Base-by-base conservation (phyloP, 768 basidiomycete species). In the Mycena rebaudengoi region DNA sequence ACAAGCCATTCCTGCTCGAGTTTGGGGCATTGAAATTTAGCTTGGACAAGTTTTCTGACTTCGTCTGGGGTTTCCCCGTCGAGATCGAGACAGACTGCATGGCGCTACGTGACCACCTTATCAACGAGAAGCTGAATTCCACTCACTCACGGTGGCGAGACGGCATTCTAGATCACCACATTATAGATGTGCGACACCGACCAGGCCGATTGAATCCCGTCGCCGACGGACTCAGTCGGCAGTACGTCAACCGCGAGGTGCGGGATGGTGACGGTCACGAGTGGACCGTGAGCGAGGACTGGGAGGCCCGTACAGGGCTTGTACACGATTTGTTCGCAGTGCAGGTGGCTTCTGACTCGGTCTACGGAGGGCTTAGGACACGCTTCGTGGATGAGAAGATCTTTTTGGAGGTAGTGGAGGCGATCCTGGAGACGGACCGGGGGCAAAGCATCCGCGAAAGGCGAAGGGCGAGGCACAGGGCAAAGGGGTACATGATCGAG, bases 1-100 rank as follows among this genome's bases (percentile, higher is more conserved):
- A 77, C 62, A 67, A 69, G 45, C 76, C 74, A 1, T 78, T 71
- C 60, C 53, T 76, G 12, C 69, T 75, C 21, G 75, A 79, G 50
- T 76, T 78, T 49, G 76, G 76, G 10, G 52, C 52, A 5, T 23
- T 40, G 7, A 54, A 54, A 20, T 54, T 14, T 23, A 0, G 71
- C 68, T 6, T 67, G 69, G 46, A 54, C 35, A 40, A 70, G 71
- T 41, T 72, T 60, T 51, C 30, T 61, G 66, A 23, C 37, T 68
- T 11, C 64, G 70, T 20, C 16, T 77, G 3, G 63, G 72, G 39
- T 73, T 75, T 0, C 69, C 57, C 57, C 3, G 74, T 60, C 74
- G 60, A 62, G 65, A 56, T 16, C 18, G 54, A 44, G 29, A 56
- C 54, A 6, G 54, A 56, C 41, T 56, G 54, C 29, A 40, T 30